Base-by-base conservation (phyloP, 208 protist species). In the Wallacemonas sp. region DNA sequence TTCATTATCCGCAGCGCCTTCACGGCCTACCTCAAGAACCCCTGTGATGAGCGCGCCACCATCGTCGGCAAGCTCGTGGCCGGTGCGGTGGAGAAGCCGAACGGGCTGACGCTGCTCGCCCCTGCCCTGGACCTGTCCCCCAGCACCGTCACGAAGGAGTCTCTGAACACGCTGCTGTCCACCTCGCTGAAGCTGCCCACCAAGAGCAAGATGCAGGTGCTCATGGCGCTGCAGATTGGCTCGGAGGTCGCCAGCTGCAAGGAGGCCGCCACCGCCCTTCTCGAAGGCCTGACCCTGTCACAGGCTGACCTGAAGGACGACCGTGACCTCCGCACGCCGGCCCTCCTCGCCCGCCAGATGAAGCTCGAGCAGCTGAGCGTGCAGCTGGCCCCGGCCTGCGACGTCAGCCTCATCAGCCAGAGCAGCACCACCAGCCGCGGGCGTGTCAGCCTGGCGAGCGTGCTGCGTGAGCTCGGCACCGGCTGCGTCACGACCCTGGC, bases 401-500 rank as follows among this genome's bases (percentile, higher is more conserved):
- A 45, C 16, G 70, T 78, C n/a, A 70, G 59, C 14, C 64, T 72
- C 14, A 70, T 62, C 73, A 31, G 49, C 69, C 59, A 69, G 50
- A 49, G 62, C 70, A 25, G 71, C 61, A 66, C 65, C 61, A 23
- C 69, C 50, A 61, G 70, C 26, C 45, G 52, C 54, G 65, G 55
- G 49, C 84, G 70, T 57, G 86, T 96, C 2, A 93, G 86, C 66
- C 57, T 96, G 2, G 83, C 91, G 10, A 83, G 81, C 39, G 82
- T 93, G 20, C 73, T 96, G 68, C 73, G 78, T 29, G 87, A 96
- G 70, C 76, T 96, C 20, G 91, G 91, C 62, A 89, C 87, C 33
- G 85, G 79, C 33, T 94, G 86, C 63, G 81, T 96, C 25, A 89
- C 88, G 29, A 96, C 91, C 36, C 65, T 82, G 57, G 87, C 84